Base-by-base conservation (phyloP, 164 flowering plant species). In the Dillenia suffruticosa region DNA sequence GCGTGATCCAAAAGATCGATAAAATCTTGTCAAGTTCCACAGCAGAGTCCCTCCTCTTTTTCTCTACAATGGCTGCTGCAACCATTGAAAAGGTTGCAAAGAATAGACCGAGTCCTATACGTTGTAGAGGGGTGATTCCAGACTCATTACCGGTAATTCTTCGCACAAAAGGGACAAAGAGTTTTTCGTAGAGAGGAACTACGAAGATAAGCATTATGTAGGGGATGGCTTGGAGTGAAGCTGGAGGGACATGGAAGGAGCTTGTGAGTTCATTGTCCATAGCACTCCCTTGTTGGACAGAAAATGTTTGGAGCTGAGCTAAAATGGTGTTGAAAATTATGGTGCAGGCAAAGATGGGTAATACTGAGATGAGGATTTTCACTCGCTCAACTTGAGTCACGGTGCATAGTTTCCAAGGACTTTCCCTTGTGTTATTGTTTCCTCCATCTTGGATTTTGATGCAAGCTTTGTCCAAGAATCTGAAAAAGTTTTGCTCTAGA, bases 281-380 rank as follows among this genome's bases (percentile, higher is more conserved):
- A 26, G 77, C 46, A 16, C 73, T 72, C 12, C 80, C 87, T 76
- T 83, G 87, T 64, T 81, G 83, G 68, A 83, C 81, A 13, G 87
- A 81, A 62, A 83, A 83, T 9, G 84, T 83, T 52, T 83, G 87
- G 22, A 83, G 79, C 16, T 83, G 87, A 60, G 87, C 87, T 44
- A 81, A 50, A 22, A 81, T 79, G 15, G 87, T 81, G 73, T 81
- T 83, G 83, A 83, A 80, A 46, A 83, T 53, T 3, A 83, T 83
- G 63, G 87, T 81, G 74, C 83, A 76, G 17, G 83, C 79, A 16
- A 83, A 78, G 11, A 81, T 79, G 1, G 87, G 87, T 6, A 79
- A 10, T 13, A 79, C 74, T 12, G 81, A 77, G 7, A 83, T n/a
- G 1, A 83, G 51, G 11, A 72, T 72, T 66, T 83, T 83, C 58